These are phyloP conservation scores for Knufia fluminis DNA, from an alignment of 2,329 filamentous ascomycete genomes.

Conservation along the genomic window DNA sequence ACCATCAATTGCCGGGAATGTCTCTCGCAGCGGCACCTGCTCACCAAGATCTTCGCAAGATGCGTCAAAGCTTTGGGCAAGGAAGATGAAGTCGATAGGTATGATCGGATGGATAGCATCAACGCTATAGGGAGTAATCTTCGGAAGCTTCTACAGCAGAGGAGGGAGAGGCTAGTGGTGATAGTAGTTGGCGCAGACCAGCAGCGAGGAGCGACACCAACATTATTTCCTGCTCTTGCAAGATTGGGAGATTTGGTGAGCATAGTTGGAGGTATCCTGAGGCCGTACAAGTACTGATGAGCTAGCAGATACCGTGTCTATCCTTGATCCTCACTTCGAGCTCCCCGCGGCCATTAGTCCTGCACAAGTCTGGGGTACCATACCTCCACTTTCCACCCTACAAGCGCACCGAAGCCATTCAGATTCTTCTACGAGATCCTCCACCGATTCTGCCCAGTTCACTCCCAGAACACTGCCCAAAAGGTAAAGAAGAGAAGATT, in stretches of 20 bases:
- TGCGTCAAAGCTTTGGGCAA: slow-evolving; percentile 29
- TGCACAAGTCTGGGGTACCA: slow-evolving; percentile 61
- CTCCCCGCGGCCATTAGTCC: slow-evolving; percentile 57
- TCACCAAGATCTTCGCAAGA: slow-evolving; percentile 37
- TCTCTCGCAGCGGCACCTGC: slow-evolving; percentile 37
- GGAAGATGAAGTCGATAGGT: slow-evolving; percentile 36
- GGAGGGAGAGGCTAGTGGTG: slow-evolving; percentile 57
- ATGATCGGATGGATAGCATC: slow-evolving; percentile 67
- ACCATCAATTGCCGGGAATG: slow-evolving; percentile 38
- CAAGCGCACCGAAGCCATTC: slow-evolving; percentile 66
- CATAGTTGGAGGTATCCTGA: too few species aligned
- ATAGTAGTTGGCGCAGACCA: slow-evolving; percentile 82
- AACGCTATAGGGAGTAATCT: slow-evolving; percentile 68
- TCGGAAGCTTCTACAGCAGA: slow-evolving; percentile 32
- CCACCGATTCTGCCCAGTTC: slow-evolving; percentile 27
- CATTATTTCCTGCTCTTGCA: slow-evolving; percentile 69
- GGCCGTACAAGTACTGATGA: slow-evolving; percentile 9
- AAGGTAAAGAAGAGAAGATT: slow-evolving; percentile 13
- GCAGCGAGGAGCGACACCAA: slow-evolving; percentile 69
- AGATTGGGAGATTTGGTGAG: slow-evolving; percentile 71
- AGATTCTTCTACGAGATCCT: slow-evolving; percentile 58
- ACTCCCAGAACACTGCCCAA: slow-evolving; percentile 13
- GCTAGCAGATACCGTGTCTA: slow-evolving; percentile 62
- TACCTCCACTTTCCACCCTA: slow-evolving; percentile 81
- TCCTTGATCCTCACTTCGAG: slow-evolving; percentile 69